phyloP scores from a whole-genome alignment of 441 rosid species.

The Adansonia madagascariensis region DNA sequence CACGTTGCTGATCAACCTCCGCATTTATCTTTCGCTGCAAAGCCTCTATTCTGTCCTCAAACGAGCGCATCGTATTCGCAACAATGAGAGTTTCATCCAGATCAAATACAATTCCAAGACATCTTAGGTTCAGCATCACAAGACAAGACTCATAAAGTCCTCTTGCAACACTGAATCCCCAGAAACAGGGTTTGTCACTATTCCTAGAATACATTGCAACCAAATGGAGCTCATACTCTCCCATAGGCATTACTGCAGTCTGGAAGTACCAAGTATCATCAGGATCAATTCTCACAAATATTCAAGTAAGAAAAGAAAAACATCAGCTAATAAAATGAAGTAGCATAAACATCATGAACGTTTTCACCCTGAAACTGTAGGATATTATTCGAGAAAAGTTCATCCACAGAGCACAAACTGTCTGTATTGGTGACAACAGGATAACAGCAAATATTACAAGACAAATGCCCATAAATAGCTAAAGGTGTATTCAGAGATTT shows the following conservation, averaged over 20 bases:
- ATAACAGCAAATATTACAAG: neutral
- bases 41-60: constrained; percentile 86
- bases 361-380: neutral
- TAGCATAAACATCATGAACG: neutral
- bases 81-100: constrained; percentile 96
- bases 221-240: constrained; percentile 88
- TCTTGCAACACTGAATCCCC: constrained; percentile 72
- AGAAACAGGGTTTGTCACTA: constrained; percentile 56
- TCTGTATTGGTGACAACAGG: neutral
- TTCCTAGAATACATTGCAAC: constrained; percentile 83
- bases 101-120: constrained; percentile 96
- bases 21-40: constrained; percentile 67
- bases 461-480: neutral
- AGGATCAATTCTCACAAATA: constrained; percentile 25
- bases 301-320: neutral
- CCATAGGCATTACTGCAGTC: constrained; percentile 86
- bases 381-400: neutral
- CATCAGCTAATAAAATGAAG: neutral
- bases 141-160: constrained; percentile 56
- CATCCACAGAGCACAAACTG: neutral
- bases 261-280: constrained; percentile 42
- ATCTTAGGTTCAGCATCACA: constrained; percentile 85
- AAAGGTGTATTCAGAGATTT: constrained; percentile 7
- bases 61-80: constrained; percentile 91
- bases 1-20: constrained; percentile 45